These are phyloP conservation scores for Codiaeum variegatum DNA, from an alignment of 441 rosid species.

Conservation along the genomic window DNA sequence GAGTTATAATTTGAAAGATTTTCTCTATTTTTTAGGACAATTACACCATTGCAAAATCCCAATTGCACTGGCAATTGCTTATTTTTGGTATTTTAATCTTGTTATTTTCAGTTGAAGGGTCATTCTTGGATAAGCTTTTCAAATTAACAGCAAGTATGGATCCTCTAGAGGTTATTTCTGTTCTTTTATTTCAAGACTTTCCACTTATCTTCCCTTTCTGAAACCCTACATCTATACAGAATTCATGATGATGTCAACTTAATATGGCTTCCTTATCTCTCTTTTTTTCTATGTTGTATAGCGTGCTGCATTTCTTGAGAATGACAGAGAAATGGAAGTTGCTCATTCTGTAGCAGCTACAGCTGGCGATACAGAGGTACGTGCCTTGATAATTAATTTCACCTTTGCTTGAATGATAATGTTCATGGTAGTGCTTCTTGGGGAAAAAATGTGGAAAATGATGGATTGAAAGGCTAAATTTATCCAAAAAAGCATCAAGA, in stretches of 20 bases:
- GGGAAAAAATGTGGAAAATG: background rate
- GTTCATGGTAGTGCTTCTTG: background rate
- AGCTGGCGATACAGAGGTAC: constrained; percentile 83
- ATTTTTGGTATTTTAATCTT: constrained; percentile 13
- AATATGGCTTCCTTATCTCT: background rate
- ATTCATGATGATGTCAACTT: background rate
- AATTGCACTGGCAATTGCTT: background rate
- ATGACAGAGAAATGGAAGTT: constrained; percentile 73
- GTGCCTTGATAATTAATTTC: background rate
- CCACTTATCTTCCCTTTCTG: background rate
- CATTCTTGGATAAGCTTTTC: constrained; percentile 74
- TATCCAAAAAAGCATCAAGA: background rate
- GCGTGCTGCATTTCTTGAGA: constrained; percentile 79
- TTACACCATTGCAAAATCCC: background rate
- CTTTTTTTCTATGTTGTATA: constrained; percentile 21
- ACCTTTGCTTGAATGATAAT: constrained; percentile 2
- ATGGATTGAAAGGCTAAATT: background rate
- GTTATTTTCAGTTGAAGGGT: constrained; percentile 57
- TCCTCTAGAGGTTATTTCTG: constrained; percentile 55
- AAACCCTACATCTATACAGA: background rate
- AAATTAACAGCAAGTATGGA: constrained; percentile 72
- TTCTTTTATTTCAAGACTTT: background rate
- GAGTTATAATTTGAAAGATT: background rate
- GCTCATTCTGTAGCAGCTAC: constrained; percentile 81
- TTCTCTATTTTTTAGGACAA: background rate